A percentile compares a stretch with the other conserved stretches of the same genome.
Evolutionary conservation across 1,284 basidiomycete species (phyloP).

Genomic region (Puccinia coronata): DNA sequence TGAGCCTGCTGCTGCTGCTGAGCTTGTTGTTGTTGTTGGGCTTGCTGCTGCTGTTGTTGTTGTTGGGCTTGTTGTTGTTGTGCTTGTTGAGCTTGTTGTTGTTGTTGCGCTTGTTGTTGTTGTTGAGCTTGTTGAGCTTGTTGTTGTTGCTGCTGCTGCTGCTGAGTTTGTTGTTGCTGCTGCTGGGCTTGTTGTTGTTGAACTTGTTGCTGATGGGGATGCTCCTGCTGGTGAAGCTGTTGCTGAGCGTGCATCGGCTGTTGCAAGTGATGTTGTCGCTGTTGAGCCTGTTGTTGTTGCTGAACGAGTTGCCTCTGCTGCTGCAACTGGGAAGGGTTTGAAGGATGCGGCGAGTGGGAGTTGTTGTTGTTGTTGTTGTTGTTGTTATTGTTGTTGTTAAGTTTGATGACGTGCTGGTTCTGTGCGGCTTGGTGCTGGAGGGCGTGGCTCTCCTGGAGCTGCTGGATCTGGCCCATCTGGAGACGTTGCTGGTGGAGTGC

Average conservation of each 20-base stretch:
- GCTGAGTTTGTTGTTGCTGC: neutral
- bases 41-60: conserved; percentile 6
- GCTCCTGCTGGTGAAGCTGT: neutral
- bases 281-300: neutral
- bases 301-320: neutral
- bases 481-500: neutral
- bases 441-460: conserved; percentile 21
- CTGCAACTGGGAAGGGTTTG: neutral
- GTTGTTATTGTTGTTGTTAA: too few species aligned
- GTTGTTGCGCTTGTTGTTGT: conserved; percentile 13
- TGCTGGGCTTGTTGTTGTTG: conserved; percentile 18
- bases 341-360: conserved; percentile 1
- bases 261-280: neutral
- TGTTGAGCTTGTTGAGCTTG: conserved; percentile 12
- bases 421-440: conserved; percentile 18
- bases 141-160: conserved; percentile 2
- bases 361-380: too few species aligned
- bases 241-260: conserved; percentile 5
- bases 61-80: conserved; percentile 33
- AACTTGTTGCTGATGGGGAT: conserved; percentile 7
- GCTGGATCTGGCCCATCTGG: conserved; percentile 22
- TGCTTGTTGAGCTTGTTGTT: conserved; percentile 15
- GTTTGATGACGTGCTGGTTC: neutral
- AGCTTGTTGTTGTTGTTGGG: conserved; percentile 21
- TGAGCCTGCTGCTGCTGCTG: neutral